These are phyloP conservation scores for Globisporangium cederbergense DNA, from an alignment of 352 stramenopile genomes.

Conservation along the genomic window DNA sequence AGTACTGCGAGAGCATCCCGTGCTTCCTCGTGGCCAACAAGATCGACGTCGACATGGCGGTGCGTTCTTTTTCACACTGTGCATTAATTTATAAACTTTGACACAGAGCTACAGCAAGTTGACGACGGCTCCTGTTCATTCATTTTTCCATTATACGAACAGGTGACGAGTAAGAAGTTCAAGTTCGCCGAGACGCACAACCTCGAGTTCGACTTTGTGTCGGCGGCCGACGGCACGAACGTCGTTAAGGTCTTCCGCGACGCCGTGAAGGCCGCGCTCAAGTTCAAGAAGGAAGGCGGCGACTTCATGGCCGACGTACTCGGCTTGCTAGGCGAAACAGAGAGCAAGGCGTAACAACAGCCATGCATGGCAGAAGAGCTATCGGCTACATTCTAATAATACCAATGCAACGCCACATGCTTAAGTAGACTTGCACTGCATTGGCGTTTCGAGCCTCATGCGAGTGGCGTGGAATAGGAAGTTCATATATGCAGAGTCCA, in stretches of 20 bases:
- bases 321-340: conserved; percentile 75
- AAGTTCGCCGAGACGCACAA: conserved; percentile 94
- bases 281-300: conserved; percentile 88
- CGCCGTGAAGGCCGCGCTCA: conserved; percentile 75
- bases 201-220: conserved; percentile 94
- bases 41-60: conserved; percentile 93
- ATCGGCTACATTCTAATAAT: not conserved
- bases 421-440: too few species aligned
- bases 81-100: not conserved
- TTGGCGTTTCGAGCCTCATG: too few species aligned
- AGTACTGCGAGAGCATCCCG: conserved; percentile 92
- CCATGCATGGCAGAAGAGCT: too few species aligned
- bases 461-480: too few species aligned
- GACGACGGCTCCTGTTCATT: not conserved
- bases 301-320: conserved; percentile 93
- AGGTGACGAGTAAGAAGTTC: conserved; percentile 96
- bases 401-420: too few species aligned
- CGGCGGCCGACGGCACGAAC: conserved; percentile 93
- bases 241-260: conserved; percentile 95
- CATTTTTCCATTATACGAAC: not conserved
- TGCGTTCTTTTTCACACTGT: conserved; percentile 16
- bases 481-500: too few species aligned
- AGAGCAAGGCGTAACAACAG: conserved; percentile 22
- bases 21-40: conserved; percentile 96
- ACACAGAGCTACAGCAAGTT: too few species aligned